Evolutionary conservation across 2,329 filamentous ascomycete genomes (phyloP), one percentile per base, ranked within the genome.

Genomic region (Ceratocystis diversiconidia): DNA sequence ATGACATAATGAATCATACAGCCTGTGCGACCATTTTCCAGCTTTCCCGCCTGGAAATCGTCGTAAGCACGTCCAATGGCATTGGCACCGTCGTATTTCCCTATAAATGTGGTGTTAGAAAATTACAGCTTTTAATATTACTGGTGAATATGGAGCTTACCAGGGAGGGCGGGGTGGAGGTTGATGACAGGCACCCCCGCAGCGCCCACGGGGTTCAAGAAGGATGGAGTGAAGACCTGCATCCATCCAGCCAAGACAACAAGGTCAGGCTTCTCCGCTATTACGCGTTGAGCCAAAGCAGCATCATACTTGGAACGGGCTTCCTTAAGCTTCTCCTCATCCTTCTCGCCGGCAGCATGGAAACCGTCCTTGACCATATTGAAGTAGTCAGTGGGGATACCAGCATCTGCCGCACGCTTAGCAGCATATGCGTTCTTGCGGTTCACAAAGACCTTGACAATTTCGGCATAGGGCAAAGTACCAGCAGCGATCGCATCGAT

Each of bases 1-100:
- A 89, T 85, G 60, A 95, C 90, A 75, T 92, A 87, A 76, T 96
- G 91, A 17, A 90, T 85, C 92, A 95, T 96, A 64, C 95, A 86
- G 0, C 92, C 91, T 0, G 91, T 95, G 69, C 80, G 81, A 69
- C 81, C 81, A 69, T 88, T 80, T 71, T 85, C 82, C 8, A 90
- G 81, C 69, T 81, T 82, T 5, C 82, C 81, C 1, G 76, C 77
- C 72, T 85, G 75, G 73, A 88, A 91, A 66, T 89, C 90, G 60
- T 83, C 80, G 75, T 85, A 90, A 2, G 91, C 90, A 28, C 89
- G 80, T 70, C 88, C 84, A 70, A 96, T 95, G 17, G 90, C 91
- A 69, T 82, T 77, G 48, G 85, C 83, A 3, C 91, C 91, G 70
- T 92, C 88, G 72, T 90, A 92, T 71, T 85, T 81, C 1, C 88